phyloP scores from a whole-genome alignment of 2,329 filamentous ascomycete species.

The Tolypocladium inflatum region DNA sequence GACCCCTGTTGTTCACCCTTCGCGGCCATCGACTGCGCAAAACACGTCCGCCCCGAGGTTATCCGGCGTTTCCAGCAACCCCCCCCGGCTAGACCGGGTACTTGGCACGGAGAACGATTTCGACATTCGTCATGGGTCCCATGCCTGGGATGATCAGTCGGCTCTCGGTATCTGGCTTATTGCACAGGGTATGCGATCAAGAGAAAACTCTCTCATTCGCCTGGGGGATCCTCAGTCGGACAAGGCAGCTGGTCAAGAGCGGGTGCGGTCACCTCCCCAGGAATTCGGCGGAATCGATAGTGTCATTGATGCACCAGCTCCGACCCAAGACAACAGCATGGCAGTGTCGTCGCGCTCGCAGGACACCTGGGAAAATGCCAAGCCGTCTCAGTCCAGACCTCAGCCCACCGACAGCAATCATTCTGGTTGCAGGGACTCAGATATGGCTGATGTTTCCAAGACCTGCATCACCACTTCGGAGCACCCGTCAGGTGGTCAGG shows the following conservation, averaged over 20 bases:
- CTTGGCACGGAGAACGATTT: slow-evolving; percentile 16
- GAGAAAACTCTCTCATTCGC: slow-evolving; percentile 13
- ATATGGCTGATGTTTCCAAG: neutral
- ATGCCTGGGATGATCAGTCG: slow-evolving; percentile 22
- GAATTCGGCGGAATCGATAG: slow-evolving; percentile 7
- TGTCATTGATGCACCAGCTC: slow-evolving; percentile 3
- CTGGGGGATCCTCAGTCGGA: slow-evolving; percentile 6
- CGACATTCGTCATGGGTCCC: slow-evolving; percentile 17
- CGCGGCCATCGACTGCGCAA: neutral
- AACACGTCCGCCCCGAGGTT: neutral
- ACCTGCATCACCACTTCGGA: neutral
- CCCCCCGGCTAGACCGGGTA: slow-evolving; percentile 6
- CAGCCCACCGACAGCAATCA: neutral
- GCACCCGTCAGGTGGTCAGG: neutral
- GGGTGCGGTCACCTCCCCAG: neutral
- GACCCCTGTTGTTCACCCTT: neutral
- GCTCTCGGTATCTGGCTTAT: slow-evolving; percentile 27
- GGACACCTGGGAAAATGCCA: neutral
- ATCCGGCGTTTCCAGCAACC: slow-evolving; percentile 2
- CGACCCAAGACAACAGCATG: neutral
- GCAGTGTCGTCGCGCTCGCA: neutral
- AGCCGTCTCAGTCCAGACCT: neutral
- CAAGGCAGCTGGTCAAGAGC: neutral
- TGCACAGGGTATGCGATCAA: slow-evolving; percentile 19
- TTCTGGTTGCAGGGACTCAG: neutral